These are phyloP conservation scores for Saturnispora gosingensis DNA, from an alignment of 805 yeast species.

Conservation along the genomic window DNA sequence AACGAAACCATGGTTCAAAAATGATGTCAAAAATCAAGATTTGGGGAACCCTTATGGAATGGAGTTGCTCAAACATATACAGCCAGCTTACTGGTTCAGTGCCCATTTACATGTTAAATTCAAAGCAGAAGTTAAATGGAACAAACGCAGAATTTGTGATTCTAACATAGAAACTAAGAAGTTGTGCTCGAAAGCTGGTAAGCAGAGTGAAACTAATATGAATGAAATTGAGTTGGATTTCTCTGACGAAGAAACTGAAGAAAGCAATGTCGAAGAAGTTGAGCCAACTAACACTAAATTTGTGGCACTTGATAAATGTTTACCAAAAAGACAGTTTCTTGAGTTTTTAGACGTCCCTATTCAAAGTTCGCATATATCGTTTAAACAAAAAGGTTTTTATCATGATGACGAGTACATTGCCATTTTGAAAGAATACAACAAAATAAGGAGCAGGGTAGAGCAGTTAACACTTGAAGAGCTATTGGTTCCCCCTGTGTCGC, in stretches of 20 bases:
- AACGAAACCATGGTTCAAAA: constrained; percentile 56
- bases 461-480: background rate
- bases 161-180: background rate
- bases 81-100: constrained; percentile 74
- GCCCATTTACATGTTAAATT: constrained; percentile 82
- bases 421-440: constrained; percentile 48
- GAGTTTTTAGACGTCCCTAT: constrained; percentile 37
- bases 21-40: constrained; percentile 48
- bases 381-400: background rate
- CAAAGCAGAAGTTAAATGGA: constrained; percentile 34
- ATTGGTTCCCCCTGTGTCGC: background rate
- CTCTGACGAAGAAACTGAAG: background rate
- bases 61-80: constrained; percentile 41
- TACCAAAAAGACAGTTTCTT: constrained; percentile 52
- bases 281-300: constrained; percentile 30
- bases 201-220: background rate
- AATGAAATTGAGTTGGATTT: background rate
- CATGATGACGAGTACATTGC: constrained; percentile 23
- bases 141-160: background rate
- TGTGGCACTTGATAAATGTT: constrained; percentile 78
- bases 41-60: constrained; percentile 69
- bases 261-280: background rate
- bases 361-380: constrained; percentile 1
- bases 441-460: constrained; percentile 44
- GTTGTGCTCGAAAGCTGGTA: background rate